phyloP scores from a whole-genome alignment of 2,329 filamentous ascomycete genomes.

The Neoscytalidium dimidiatum region DNA sequence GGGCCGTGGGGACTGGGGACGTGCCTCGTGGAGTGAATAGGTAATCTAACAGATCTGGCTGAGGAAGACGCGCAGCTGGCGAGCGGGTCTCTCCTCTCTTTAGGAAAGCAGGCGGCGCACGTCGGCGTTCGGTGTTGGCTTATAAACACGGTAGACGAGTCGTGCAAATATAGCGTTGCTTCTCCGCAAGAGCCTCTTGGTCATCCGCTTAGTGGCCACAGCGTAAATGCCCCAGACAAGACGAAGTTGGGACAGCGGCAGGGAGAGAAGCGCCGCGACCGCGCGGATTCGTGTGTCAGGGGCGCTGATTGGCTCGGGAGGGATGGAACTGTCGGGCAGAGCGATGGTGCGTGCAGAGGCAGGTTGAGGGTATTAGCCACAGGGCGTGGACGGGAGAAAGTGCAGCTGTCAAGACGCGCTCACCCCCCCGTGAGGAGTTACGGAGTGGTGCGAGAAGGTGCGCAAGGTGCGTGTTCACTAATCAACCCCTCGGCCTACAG shows the following conservation, averaged over 20 bases:
- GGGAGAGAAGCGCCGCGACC: background rate
- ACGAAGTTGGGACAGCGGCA: background rate
- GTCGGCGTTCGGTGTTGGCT: constrained; percentile 6
- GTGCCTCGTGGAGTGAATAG: background rate
- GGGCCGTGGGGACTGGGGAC: background rate
- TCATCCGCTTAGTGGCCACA: constrained; percentile 10
- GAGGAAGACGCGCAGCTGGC: background rate
- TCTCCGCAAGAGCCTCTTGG: background rate
- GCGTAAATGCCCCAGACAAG: background rate
- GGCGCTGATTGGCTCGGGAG: background rate
- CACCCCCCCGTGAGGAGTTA: constrained; percentile 6
- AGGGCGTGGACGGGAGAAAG: background rate
- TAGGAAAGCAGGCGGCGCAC: background rate
- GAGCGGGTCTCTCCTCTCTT: constrained; percentile 2
- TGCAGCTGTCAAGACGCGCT: constrained; percentile 4
- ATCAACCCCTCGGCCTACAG: background rate
- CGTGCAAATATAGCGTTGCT: background rate
- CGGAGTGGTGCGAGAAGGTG: constrained; percentile 8
- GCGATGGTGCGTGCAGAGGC: constrained; percentile 10
- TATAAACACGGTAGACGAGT: background rate
- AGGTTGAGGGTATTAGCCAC: background rate
- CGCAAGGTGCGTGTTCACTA: constrained; percentile 8
- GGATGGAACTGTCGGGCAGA: background rate
- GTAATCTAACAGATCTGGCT: background rate
- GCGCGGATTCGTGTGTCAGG: background rate